phyloP scores from a whole-genome alignment of 257 asterid genomes.

The Solanum rostratum region DNA sequence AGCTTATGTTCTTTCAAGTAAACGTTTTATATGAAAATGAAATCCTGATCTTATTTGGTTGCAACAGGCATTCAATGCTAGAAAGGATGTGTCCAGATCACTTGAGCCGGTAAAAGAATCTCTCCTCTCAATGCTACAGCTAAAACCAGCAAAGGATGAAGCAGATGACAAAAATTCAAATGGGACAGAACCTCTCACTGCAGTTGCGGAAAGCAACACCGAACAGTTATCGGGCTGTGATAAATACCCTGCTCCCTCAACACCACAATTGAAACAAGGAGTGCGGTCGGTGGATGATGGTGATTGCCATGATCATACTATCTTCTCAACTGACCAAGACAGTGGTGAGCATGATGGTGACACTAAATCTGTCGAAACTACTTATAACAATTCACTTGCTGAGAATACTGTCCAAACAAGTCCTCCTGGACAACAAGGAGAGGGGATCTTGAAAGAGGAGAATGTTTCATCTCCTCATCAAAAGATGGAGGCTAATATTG shows the following conservation, averaged over 20 bases:
- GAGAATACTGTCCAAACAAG: constrained; percentile 9
- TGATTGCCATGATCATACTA: constrained; percentile 27
- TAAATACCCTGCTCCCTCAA: constrained; percentile 43
- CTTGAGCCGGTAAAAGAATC: constrained; percentile 32
- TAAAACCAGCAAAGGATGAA: constrained; percentile 2
- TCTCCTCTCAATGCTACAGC: constrained; percentile 19
- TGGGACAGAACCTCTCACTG: neutral
- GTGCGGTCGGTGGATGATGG: constrained; percentile 19
- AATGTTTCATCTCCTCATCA: constrained; percentile 11
- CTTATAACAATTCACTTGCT: constrained; percentile 17
- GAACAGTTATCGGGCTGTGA: constrained; percentile 17
- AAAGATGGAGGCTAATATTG: neutral
- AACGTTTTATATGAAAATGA: neutral
- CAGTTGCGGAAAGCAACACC: neutral
- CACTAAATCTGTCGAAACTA: constrained; percentile 41
- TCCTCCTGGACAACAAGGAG: neutral
- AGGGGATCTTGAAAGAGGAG: constrained; percentile 11
- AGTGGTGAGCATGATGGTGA: constrained; percentile 29
- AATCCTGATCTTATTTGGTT: constrained; percentile 10
- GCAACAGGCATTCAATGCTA: constrained; percentile 38
- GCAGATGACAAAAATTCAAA: neutral
- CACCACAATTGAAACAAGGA: constrained; percentile 35
- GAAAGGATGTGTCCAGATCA: constrained; percentile 18
- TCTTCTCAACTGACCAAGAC: constrained; percentile 16
- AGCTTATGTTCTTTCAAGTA: neutral